Evolutionary conservation across 75 land plant species (phyloP), one percentile per base, ranked within the genome.

Genomic region (Pinus albicaulis): DNA sequence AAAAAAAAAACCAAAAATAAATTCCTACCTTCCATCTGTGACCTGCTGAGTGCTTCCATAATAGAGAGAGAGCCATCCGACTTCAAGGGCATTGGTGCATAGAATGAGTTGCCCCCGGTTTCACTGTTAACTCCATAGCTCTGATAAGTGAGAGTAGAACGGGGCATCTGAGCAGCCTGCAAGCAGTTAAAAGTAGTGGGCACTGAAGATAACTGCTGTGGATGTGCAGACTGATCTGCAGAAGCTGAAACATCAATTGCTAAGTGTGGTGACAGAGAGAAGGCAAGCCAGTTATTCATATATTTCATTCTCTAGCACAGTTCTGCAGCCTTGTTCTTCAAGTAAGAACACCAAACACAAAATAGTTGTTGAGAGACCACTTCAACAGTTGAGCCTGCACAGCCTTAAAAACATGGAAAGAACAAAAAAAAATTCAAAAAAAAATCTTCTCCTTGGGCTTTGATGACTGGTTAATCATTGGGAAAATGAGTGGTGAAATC

Each of bases 61-160:
- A 90, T 82, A 74, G 89, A 91, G 13, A 93, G 89, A 69, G 95
- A 93, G 12, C 95, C 95, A 75, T 93, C 95, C 57, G 95, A 91
- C 38, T 85, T 92, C 80, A 93, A 84, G 5, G 91, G 89, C 91
- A 91, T 75, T 19, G 86, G 53, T 59, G 83, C 20, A 16, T 80
- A 77, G 57, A 91, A 76, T 58, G 80, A 81, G 16, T 82, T 76
- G 6, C 55, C 74, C 62, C 36, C 65, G 74, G 72, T 79, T 52
- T 86, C 79, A n/a, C 38, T 69, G 53, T 57, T 75, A 59, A 77
- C 73, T 0, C 82, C 86, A 64, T 83, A 36, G 74, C 57, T 66
- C 19, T 75, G 38, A 28, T 74, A 79, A 24, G 68, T 44, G 36
- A 76, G 20, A 17, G 60, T 76, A 41, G 52, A 78, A 41, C 31